Base-by-base conservation (phyloP, 257 asterid species). In the Solanum megistacrolobum region DNA sequence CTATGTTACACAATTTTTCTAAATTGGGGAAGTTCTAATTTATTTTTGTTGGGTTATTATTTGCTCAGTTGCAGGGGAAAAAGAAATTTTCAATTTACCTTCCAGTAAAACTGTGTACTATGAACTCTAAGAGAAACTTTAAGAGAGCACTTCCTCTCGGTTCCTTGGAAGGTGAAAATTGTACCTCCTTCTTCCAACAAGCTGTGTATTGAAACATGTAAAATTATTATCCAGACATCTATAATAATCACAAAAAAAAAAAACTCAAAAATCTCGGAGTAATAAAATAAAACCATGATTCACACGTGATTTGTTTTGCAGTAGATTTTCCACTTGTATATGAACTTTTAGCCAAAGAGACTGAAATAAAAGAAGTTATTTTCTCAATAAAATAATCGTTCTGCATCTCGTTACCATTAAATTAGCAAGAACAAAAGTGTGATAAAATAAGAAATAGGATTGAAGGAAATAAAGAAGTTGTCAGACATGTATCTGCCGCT, bases 181-280 rank as follows among this genome's bases (percentile, higher is more conserved):
- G 97, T 93, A 20, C 98, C 98, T 38, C 98, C 98, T 55, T 88
- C 91, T 92, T 95, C 99, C 82, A 94, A 81, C 83, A 96, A 92
- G 71, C 98, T 96, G 93, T 18, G 5, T 34, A 72, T 34, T 11
- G 31, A 35, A 88, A 74, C 29, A 35, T 34, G 3, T 7, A 85
- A 65, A 41, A 12, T 34, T 32, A 72, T 16, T 8, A 71, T 32
- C 20, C 25, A 16, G 27, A 68, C 16, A 68, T 68, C 36, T 55
- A 18, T 55, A 55, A 18, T 55, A 29, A 68, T 18, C 20, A 29
- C 4, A 16, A 6, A 72, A 31, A 29, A 12, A 69, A 71, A 8
- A 12, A 14, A 34, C 43, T 18, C 3, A 73, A 9, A 72, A 73
- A 73, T 34, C 46, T 73, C 29, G 1, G 16, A 73, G 29, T 73